phyloP scores from a whole-genome alignment of 2,329 filamentous ascomycete species.

The Penicillium expansum region DNA sequence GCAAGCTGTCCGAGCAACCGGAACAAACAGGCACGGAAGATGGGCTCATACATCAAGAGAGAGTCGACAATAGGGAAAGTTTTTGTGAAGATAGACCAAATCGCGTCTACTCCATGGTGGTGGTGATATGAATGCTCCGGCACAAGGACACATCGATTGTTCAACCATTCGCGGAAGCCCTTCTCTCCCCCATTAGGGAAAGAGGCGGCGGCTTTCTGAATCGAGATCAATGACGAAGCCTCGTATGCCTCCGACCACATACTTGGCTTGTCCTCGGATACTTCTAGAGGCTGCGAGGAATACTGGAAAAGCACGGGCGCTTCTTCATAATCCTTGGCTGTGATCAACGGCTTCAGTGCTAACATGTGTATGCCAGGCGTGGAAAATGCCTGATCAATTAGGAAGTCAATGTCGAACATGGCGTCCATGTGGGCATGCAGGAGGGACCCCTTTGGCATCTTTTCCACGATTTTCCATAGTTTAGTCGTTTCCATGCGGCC shows the following conservation, averaged over 20 bases:
- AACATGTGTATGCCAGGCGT: constrained; percentile 72
- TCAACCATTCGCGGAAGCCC: constrained; percentile 77
- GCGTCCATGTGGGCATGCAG: constrained; percentile 82
- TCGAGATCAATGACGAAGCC: constrained; percentile 56
- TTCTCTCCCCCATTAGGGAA: constrained; percentile 70
- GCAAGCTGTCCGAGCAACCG: constrained; percentile 68
- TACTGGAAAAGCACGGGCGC: constrained; percentile 63
- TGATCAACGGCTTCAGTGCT: constrained; percentile 57
- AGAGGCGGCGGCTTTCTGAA: constrained; percentile 63
- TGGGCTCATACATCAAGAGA: constrained; percentile 84
- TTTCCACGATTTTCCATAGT: constrained; percentile 78
- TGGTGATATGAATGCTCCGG: constrained; percentile 71
- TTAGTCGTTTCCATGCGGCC: constrained; percentile 80
- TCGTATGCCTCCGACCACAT: constrained; percentile 69
- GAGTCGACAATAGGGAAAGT: constrained; percentile 72
- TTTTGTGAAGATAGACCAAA: constrained; percentile 77
- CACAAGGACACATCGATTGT: constrained; percentile 68
- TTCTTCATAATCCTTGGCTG: constrained; percentile 52
- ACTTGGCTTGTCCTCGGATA: constrained; percentile 45
- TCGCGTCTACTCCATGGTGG: constrained; percentile 76
- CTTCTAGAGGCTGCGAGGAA: constrained; percentile 46
- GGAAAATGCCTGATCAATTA: constrained; percentile 68
- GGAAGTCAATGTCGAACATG: constrained; percentile 82
- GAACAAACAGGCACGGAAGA: constrained; percentile 73
- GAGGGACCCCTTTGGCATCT: constrained; percentile 76